Conservation (phyloP, 495 filamentous ascomycete genomes). For the Lepraria neglecta region DNA sequence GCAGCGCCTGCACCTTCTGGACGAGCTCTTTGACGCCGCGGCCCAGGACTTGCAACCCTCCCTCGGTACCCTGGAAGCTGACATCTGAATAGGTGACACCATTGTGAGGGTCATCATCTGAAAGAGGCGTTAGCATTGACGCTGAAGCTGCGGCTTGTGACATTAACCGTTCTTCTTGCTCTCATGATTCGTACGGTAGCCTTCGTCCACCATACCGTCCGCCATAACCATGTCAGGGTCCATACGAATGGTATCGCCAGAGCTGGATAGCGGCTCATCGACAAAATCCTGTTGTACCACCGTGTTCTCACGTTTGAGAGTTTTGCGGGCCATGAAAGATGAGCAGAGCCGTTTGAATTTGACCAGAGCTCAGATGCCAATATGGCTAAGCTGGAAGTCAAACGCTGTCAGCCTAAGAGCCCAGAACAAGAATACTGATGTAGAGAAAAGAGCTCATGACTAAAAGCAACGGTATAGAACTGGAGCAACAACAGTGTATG, state of each 20-base stretch:
- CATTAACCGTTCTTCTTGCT: slow-evolving; percentile 1
- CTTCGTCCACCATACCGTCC: slow-evolving; percentile 3
- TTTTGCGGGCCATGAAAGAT: slow-evolving; percentile 15
- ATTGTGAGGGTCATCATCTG: background rate
- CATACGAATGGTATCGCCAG: slow-evolving; percentile 14
- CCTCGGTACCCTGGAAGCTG: background rate
- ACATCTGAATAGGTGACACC: background rate
- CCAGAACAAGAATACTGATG: too few species aligned
- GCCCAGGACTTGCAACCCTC: slow-evolving; percentile 32
- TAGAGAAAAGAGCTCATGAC: too few species aligned
- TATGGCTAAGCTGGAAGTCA: background rate
- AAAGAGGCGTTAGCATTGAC: background rate
- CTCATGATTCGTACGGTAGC: background rate
- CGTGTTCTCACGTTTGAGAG: slow-evolving; percentile 7
- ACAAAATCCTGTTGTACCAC: background rate
- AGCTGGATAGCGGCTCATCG: slow-evolving; percentile 10
- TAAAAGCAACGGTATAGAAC: too few species aligned
- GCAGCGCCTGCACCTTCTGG: slow-evolving; percentile 42
- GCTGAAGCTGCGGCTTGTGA: too few species aligned
- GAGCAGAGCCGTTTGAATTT: background rate
- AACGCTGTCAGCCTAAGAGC: background rate
- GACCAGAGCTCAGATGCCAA: too few species aligned
- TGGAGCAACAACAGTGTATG: too few species aligned
- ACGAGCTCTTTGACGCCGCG: slow-evolving; percentile 41
- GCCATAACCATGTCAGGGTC: slow-evolving; percentile 10